phyloP scores from a whole-genome alignment of 371 early-diverging fungal species.

The Lichtheimia ornata region DNA sequence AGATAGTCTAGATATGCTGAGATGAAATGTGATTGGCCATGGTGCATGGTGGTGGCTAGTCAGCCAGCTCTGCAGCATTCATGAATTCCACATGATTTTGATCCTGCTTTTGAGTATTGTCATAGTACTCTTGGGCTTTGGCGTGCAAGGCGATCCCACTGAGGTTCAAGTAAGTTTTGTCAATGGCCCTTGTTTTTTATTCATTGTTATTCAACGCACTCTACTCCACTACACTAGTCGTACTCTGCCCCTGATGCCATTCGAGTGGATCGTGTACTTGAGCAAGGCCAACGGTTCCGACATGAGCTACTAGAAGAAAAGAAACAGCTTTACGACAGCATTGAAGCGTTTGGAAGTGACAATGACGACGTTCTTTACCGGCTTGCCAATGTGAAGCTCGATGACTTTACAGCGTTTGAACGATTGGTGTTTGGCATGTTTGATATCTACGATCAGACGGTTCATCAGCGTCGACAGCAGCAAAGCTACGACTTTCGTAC shows the following conservation, averaged over 20 bases:
- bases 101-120: too few relatives aligned
- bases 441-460: conserved; percentile 39
- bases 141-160: too few relatives aligned
- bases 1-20: too few relatives aligned
- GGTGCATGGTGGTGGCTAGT: too few relatives aligned
- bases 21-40: too few relatives aligned
- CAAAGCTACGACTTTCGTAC: conserved; percentile 38
- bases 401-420: conserved; percentile 48
- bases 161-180: too few relatives aligned
- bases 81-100: too few relatives aligned
- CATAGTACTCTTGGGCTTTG: too few relatives aligned
- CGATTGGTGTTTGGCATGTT: conserved; percentile 42
- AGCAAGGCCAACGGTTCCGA: conserved; percentile 29
- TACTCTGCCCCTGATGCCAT: not conserved
- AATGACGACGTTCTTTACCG: conserved; percentile 28
- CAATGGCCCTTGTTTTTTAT: too few relatives aligned
- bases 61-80: too few relatives aligned
- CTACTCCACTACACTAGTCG: not conserved
- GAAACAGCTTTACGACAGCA: conserved; percentile 24
- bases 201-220: too few relatives aligned
- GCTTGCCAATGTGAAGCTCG: conserved; percentile 33
- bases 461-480: conserved; percentile 12
- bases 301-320: conserved; percentile 29
- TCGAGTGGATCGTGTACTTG: conserved; percentile 22
- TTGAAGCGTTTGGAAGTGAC: conserved; percentile 23